Conservation (phyloP, 1,284 basidiomycete genomes). For the Ustilago nuda region DNA sequence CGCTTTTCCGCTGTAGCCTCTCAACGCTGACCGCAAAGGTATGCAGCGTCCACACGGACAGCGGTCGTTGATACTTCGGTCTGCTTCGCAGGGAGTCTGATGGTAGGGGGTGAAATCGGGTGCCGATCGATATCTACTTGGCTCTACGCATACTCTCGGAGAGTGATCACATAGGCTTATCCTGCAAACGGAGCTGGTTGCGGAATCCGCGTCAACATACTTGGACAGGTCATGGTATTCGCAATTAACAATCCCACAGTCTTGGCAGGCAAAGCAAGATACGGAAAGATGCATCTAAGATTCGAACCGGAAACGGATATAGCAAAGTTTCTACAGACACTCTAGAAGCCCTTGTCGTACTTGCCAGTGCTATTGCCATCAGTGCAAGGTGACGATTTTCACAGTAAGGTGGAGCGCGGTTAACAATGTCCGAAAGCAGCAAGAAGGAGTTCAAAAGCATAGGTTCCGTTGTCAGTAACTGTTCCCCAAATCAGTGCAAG, state of each 20-base stretch:
- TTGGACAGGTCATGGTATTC: too few relatives aligned
- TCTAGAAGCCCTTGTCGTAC: conserved; percentile 60
- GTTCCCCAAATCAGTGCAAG: background rate
- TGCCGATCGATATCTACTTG: background rate
- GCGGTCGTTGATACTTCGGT: background rate
- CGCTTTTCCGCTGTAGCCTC: conserved; percentile 2
- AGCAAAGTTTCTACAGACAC: background rate
- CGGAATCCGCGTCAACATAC: too few relatives aligned
- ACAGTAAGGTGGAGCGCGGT: too few relatives aligned
- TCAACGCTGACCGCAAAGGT: background rate
- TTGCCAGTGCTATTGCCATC: conserved; percentile 37
- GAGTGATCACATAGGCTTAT: too few relatives aligned
- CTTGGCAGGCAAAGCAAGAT: background rate
- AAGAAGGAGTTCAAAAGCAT: background rate
- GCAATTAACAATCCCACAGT: background rate
- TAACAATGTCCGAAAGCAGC: too few relatives aligned
- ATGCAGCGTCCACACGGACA: background rate
- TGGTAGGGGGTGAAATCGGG: background rate
- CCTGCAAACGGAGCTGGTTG: too few relatives aligned
- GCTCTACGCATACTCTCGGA: too few relatives aligned
- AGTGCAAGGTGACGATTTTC: background rate
- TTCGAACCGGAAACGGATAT: conserved; percentile 10
- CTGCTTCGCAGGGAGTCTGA: background rate
- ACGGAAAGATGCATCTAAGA: background rate
- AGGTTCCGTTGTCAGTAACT: background rate